A percentile compares a stretch with the other conserved stretches of the same genome.
Conservation (phyloP, 176 grass and related monocot genomes). For the Triticum timopheevii region DNA sequence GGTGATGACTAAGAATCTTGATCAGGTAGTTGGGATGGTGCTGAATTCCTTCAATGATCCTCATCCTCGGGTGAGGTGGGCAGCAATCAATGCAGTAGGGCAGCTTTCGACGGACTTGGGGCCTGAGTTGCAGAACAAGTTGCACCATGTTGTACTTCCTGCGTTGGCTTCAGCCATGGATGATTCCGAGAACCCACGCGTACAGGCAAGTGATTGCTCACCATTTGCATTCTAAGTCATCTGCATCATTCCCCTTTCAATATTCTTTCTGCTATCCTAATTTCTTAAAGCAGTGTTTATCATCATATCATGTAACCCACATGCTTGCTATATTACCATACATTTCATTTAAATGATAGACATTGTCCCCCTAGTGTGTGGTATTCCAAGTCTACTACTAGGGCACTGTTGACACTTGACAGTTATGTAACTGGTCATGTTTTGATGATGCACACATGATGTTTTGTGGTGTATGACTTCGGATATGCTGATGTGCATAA, state of each 20-base stretch:
- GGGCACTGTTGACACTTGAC: not conserved
- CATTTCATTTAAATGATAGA: not conserved
- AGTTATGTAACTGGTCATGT: not conserved
- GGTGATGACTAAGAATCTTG: conserved; percentile 96
- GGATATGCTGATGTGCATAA: not conserved
- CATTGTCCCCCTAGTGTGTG: not conserved
- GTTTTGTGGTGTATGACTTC: not conserved
- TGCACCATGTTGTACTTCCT: conserved; percentile 76
- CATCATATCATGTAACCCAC: not conserved
- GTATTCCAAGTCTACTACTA: not conserved
- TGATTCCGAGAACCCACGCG: conserved; percentile 90
- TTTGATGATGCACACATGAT: not conserved
- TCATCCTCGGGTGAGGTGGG: conserved; percentile 94
- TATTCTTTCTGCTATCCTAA: not conserved
- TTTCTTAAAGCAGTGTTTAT: conserved; percentile 12
- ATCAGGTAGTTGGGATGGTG: conserved; percentile 93
- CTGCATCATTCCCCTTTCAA: conserved; percentile 7
- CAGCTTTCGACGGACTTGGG: conserved; percentile 93
- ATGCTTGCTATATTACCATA: not conserved
- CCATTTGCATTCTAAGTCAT: conserved; percentile 7
- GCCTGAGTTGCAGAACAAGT: conserved; percentile 83
- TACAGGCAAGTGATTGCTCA: conserved; percentile 67
- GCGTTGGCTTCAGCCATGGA: conserved; percentile 86
- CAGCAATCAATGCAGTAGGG: conserved; percentile 90
- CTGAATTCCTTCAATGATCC: conserved; percentile 80